A percentile compares a stretch with the other conserved stretches of the same genome.
Conservation (phyloP, 768 basidiomycete genomes). For the Auricularia heimuer region DNA sequence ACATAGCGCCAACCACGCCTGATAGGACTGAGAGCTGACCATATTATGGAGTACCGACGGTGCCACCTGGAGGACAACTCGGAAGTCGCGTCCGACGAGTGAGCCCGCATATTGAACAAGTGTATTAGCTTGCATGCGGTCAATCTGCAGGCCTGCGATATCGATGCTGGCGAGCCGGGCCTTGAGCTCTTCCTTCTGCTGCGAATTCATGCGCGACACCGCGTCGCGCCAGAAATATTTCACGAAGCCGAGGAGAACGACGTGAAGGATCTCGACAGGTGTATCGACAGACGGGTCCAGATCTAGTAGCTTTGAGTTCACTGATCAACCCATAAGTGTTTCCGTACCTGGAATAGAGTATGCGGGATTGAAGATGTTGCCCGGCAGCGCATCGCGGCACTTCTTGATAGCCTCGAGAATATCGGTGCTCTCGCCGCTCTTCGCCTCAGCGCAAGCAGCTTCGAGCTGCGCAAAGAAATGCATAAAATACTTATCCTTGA, state of each 20-base stretch:
- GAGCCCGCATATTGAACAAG: constrained; percentile 35
- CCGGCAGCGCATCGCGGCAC: not conserved
- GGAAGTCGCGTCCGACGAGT: constrained; percentile 32
- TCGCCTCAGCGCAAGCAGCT: not conserved
- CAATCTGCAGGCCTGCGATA: constrained; percentile 21
- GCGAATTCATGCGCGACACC: not conserved
- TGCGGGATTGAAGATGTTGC: not conserved
- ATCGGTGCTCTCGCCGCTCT: not conserved
- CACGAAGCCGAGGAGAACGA: constrained; percentile 32
- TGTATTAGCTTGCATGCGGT: constrained; percentile 28
- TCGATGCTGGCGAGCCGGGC: not conserved
- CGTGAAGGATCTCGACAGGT: constrained; percentile 11
- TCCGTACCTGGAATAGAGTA: not conserved
- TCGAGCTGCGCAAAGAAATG: constrained; percentile 17
- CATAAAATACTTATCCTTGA: constrained; percentile 27
- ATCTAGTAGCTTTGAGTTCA: not conserved
- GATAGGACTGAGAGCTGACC: constrained; percentile 7
- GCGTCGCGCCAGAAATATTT: constrained; percentile 41
- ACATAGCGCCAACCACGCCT: constrained; percentile 13
- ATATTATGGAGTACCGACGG: not conserved
- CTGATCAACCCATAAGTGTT: not conserved
- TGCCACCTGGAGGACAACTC: not conserved
- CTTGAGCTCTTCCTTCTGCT: not conserved
- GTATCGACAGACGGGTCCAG: constrained; percentile 15
- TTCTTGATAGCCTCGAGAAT: not conserved